Percentiles rank a stretch among this genome's conserved stretches.
Evolutionary conservation across 208 protist species (phyloP).

Genomic region (Acanthamoeba lenticulata): DNA sequence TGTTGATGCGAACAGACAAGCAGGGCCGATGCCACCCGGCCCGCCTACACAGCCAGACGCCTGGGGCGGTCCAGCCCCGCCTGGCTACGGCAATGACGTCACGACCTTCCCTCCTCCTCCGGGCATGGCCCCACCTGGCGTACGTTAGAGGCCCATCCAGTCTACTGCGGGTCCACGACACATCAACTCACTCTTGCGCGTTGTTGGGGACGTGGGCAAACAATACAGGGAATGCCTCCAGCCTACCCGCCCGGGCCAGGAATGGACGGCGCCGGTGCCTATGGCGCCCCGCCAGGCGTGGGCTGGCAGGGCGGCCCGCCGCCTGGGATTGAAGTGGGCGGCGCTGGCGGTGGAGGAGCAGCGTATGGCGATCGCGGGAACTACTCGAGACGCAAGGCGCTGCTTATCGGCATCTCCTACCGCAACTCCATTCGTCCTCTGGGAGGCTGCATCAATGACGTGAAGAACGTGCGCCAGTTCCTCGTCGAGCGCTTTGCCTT

Average conservation of each 20-base stretch:
- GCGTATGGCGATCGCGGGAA: neutral
- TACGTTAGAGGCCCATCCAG: too few species aligned
- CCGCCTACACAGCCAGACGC: neutral
- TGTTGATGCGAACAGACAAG: neutral
- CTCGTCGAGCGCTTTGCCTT: constrained; percentile 24
- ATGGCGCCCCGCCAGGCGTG: too few species aligned
- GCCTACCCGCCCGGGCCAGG: too few species aligned
- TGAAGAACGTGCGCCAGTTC: constrained; percentile 43
- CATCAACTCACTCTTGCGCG: too few species aligned
- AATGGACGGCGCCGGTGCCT: too few species aligned
- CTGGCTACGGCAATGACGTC: neutral
- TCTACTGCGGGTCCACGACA: too few species aligned
- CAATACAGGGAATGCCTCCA: too few species aligned
- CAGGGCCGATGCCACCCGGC: neutral
- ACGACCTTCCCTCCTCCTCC: neutral
- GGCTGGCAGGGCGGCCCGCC: neutral
- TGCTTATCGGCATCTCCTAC: constrained; percentile 70
- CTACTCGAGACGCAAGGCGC: constrained; percentile 18
- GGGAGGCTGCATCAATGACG: constrained; percentile 66
- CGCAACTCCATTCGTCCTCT: constrained; percentile 15
- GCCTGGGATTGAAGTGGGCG: neutral
- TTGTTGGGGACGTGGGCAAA: too few species aligned
- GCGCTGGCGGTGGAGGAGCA: too few species aligned
- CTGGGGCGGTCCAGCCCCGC: neutral
- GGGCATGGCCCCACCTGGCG: neutral